Conservation (phyloP, 176 grass and related monocot species). For the Rhynchospora pubera region DNA sequence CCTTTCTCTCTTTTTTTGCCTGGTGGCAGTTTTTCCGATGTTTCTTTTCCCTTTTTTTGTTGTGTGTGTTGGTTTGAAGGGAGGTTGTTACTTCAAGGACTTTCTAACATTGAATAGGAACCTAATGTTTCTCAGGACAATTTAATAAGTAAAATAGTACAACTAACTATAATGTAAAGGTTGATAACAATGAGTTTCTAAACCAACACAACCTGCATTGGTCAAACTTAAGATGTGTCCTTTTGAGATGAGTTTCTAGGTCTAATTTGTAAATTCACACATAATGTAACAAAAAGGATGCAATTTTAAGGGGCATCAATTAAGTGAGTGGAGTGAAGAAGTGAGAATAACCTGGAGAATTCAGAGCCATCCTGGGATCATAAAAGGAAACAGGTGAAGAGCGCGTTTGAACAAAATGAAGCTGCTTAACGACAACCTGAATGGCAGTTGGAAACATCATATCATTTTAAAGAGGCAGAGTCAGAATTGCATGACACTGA, state of each 20-base stretch:
- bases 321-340: background rate
- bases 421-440: slow-evolving; percentile 74
- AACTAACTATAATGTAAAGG: background rate
- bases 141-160: background rate
- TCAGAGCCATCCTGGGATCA: slow-evolving; percentile 38
- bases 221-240: too few relatives aligned
- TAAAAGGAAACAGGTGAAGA: slow-evolving; percentile 51
- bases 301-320: background rate
- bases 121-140: background rate
- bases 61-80: too few relatives aligned
- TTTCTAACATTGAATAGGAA: background rate
- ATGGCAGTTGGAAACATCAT: background rate
- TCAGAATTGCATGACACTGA: slow-evolving; percentile 7
- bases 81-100: too few relatives aligned
- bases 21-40: too few relatives aligned
- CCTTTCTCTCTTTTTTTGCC: background rate
- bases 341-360: slow-evolving; percentile 42
- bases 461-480: slow-evolving; percentile 1
- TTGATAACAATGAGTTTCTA: background rate
- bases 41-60: fast-evolving
- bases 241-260: background rate
- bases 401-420: slow-evolving; percentile 65
- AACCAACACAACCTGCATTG: background rate
- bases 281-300: background rate
- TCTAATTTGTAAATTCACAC: background rate